Base-by-base conservation (phyloP, 1,139 yeast genomes). In the Debaryomyces subglobosus region DNA sequence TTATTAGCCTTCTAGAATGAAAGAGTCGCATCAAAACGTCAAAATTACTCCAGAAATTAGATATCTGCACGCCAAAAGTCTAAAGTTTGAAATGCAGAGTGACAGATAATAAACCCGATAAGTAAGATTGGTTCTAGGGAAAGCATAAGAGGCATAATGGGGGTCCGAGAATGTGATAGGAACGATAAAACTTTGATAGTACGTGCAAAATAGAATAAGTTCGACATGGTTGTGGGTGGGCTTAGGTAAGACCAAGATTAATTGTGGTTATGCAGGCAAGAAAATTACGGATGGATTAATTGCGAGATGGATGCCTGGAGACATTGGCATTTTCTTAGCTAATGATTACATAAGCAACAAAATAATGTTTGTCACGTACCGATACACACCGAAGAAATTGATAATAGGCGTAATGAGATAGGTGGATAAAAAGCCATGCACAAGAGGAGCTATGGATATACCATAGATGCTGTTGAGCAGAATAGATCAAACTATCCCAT, bases 401-500 rank as follows among this genome's bases (percentile, higher is more conserved):
- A 32, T 15, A 16, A 13, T 15, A 5, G n/a, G 12, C 12, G 21
- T 16, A 32, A 9, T 4, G 35, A 32, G 35, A 18, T 15, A 13
- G 34, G n/a, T 16, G 4, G 10, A 20, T 20, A 35, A 25, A 20
- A 20, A 24, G 9, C n/a, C 24, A 37, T 21, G 40, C 30, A 9
- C 30, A 37, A 10, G 5, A 37, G 35, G 35, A 40, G 25, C 13
- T 40, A 30, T 32, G 43, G 29, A 3, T 7, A 40, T 40, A n/a
- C 37, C 43, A 32, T 29, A 20, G 10, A 20, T 25, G 18, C 35
- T 30, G 21, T 12, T 30, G 25, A 8, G 18, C 43, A 7, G 43
- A 34, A 25, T 6, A 30, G 2, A 42, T 42, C 16, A 25, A 43
- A 16, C 21, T 56, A 49, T 50, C 64, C 60, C 57, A 48, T 49